Evolutionary conservation across 495 filamentous ascomycete genomes (phyloP), one percentile per base, ranked within the genome.

Genomic region (Wilcoxina mikolae): DNA sequence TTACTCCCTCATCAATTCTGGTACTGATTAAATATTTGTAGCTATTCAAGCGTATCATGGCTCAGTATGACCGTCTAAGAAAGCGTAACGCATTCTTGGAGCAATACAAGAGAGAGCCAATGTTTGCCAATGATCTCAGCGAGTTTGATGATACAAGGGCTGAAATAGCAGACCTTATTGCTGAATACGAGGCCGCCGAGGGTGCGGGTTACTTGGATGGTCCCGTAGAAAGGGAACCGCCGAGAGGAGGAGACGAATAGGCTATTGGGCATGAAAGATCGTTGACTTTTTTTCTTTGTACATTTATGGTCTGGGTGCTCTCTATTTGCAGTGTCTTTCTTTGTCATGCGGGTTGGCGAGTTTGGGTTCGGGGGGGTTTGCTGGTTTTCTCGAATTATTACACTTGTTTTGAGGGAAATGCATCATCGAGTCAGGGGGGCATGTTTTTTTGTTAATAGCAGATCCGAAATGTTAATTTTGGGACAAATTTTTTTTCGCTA

Each of bases 1-100:
- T 31, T 25, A 9, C 39, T 1, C 35, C 0, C 45, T 29, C n/a
- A 12, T n/a, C 31, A 7, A 4, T 44, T 5, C 23, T 38, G 7
- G 17, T 33, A 27, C 2, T 31, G 51, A 51, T 24, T 51, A 51
- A 33, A 3, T 11, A 38, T 38, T 9, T 25, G 42, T 55, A 78
- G 67, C 75, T 98, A 9, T 98, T 98, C 74, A 94, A 91, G 68
- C 79, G 91, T 24, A 93, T 95, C 45, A 76, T 94, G 10, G 71
- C 77, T 24, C 89, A 91, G 65, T 96, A 96, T 67, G 86, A 94
- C 60, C 80, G 81, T 18, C 81, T 98, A 70, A 77, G 88, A 61
- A 95, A 94, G 70, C 86, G 91, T 43, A 95, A 95, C 68, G 91
- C 93, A 26, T 98, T 95, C 71, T 70, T 98, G 48, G 93, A 96